Conservation (phyloP, 2,329 filamentous ascomycete species). For the Periconia sp. region DNA sequence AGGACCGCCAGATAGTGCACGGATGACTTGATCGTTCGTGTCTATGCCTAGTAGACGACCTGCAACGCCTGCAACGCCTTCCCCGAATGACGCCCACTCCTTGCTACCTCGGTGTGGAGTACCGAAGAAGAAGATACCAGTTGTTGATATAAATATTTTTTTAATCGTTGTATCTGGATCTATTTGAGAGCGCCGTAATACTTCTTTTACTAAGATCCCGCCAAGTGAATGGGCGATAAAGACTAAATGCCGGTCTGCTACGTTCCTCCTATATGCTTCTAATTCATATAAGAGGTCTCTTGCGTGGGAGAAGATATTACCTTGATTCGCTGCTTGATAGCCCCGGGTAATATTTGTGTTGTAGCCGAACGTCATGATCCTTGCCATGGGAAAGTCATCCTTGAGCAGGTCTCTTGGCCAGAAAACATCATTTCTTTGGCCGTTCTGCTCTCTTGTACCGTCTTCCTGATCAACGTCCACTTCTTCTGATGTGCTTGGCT, state of each 20-base stretch:
- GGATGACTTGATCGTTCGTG: too few relatives aligned
- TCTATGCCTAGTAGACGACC: constrained; percentile 24
- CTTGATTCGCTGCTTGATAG: constrained; percentile 11
- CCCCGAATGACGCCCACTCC: constrained; percentile 19
- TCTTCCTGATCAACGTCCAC: constrained; percentile 2
- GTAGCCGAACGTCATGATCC: constrained; percentile 36
- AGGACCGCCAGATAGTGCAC: too few relatives aligned
- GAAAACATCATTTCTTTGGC: constrained; percentile 19
- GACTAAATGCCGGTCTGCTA: too few relatives aligned
- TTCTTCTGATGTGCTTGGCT: not conserved
- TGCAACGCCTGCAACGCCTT: constrained; percentile 18
- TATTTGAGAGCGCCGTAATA: too few relatives aligned
- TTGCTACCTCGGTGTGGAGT: constrained; percentile 25
- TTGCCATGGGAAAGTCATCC: constrained; percentile 30
- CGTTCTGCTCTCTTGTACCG: not conserved
- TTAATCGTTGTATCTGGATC: too few relatives aligned
- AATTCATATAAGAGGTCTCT: constrained; percentile 10
- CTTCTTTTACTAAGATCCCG: too few relatives aligned
- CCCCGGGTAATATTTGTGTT: constrained; percentile 7
- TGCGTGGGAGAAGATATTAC: constrained; percentile 13
- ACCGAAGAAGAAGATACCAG: constrained; percentile 27
- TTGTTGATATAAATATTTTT: too few relatives aligned
- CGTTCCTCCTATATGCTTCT: too few relatives aligned
- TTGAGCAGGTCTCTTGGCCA: constrained; percentile 35
- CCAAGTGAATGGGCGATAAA: too few relatives aligned